A percentile compares a stretch with the other conserved stretches of the same genome.
Conservation (phyloP, 805 yeast genomes). For the Candida caryicola region DNA sequence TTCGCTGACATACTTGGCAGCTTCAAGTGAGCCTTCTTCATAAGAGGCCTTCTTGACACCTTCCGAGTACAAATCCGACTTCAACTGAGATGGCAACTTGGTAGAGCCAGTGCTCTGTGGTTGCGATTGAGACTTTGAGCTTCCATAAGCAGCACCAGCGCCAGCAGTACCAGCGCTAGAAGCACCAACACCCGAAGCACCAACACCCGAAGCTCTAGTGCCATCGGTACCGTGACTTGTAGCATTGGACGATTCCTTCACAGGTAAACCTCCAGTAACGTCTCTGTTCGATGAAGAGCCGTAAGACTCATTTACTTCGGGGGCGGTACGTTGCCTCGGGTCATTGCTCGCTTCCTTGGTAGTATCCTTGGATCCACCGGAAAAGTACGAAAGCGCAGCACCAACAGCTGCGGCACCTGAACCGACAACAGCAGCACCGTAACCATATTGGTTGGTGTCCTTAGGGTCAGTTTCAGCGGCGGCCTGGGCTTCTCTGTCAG, state of each 20-base stretch:
- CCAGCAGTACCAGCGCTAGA: too few relatives aligned
- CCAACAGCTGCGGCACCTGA: constrained; percentile 9
- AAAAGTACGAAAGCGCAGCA: constrained; percentile 4
- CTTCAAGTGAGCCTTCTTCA: constrained; percentile 16
- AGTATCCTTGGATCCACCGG: constrained; percentile 1
- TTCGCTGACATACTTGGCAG: not conserved
- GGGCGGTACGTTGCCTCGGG: constrained; percentile 7
- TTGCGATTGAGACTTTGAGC: too few relatives aligned
- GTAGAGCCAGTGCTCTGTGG: too few relatives aligned
- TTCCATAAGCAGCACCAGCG: too few relatives aligned
- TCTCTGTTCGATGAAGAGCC: too few relatives aligned
- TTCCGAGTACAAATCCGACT: not conserved
- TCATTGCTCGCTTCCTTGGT: not conserved
- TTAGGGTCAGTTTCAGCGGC: constrained; percentile 4
- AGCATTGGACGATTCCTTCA: too few relatives aligned
- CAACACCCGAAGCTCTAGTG: too few relatives aligned
- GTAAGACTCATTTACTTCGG: not conserved
- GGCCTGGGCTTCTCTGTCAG: too few relatives aligned
- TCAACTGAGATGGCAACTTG: too few relatives aligned
- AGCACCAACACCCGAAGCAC: too few relatives aligned
- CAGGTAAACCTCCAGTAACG: too few relatives aligned
- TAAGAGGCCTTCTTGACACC: constrained; percentile 12
- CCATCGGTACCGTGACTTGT: too few relatives aligned
- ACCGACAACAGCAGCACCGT: constrained; percentile 9
- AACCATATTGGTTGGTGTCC: not conserved